Conservation (phyloP, 2,329 filamentous ascomycete genomes). For the Xylaria sp. region DNA sequence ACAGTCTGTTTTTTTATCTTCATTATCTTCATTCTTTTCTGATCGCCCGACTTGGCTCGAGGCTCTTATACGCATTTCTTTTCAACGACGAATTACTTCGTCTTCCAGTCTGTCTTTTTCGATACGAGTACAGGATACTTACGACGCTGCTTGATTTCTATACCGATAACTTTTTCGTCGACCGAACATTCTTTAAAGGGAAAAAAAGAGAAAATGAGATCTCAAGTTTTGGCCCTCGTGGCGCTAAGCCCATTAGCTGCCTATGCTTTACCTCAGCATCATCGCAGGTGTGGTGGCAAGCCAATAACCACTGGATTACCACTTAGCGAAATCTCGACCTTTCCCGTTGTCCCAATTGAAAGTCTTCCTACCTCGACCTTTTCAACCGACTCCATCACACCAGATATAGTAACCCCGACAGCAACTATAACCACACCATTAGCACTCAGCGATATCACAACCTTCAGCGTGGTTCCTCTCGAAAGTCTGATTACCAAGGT, state of each 20-base stretch:
- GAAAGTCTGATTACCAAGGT: slow-evolving; percentile 3
- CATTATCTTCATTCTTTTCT: slow-evolving; percentile 23
- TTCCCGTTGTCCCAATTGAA: slow-evolving; percentile 19
- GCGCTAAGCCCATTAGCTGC: slow-evolving; percentile 25
- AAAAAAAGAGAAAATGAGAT: slow-evolving; percentile 34
- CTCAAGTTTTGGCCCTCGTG: slow-evolving; percentile 28
- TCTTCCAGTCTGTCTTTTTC: slow-evolving; percentile 14
- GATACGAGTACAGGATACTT: slow-evolving; percentile 27
- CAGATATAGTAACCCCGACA: background rate
- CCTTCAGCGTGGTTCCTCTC: background rate
- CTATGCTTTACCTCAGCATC: slow-evolving; percentile 23
- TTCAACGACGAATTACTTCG: slow-evolving; percentile 11
- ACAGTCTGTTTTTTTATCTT: slow-evolving; percentile 8
- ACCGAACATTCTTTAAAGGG: slow-evolving; percentile 7
- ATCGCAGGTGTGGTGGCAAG: slow-evolving; percentile 23
- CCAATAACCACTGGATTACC: slow-evolving; percentile 25
- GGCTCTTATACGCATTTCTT: slow-evolving; percentile 26
- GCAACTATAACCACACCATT: slow-evolving; percentile 2
- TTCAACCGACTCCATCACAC: slow-evolving; percentile 7
- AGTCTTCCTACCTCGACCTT: slow-evolving; percentile 21
- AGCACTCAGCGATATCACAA: background rate
- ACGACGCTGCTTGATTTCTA: slow-evolving; percentile 13
- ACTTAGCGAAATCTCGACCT: slow-evolving; percentile 21
- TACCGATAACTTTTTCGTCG: slow-evolving; percentile 16
- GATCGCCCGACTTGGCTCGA: slow-evolving; percentile 28